Percentiles rank a stretch among this genome's conserved stretches.
Evolutionary conservation across 805 yeast genomes (phyloP).

Genomic region (Candida bentonensis): DNA sequence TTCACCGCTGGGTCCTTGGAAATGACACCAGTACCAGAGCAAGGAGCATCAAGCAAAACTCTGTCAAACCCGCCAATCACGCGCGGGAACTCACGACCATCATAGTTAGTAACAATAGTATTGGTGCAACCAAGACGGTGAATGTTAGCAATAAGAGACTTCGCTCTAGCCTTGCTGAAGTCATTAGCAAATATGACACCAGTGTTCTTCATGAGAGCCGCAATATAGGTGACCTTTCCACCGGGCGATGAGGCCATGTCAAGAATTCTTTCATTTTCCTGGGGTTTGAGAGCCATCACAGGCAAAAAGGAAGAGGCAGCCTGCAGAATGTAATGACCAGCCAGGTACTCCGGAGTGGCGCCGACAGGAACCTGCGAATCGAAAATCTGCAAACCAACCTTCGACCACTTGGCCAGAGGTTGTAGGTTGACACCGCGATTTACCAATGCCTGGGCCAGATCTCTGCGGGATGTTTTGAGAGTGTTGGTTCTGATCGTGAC

Average conservation of each 20-base stretch:
- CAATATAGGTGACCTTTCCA: constrained; percentile 90
- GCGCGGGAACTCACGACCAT: constrained; percentile 95
- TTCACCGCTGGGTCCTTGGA: constrained; percentile 94
- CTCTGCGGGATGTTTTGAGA: constrained; percentile 85
- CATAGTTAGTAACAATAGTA: constrained; percentile 93
- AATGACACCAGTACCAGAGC: constrained; percentile 99
- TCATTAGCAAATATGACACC: constrained; percentile 97
- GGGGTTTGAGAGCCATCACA: constrained; percentile 96
- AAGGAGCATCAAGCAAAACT: constrained; percentile 91
- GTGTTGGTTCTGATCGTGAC: constrained; percentile 97
- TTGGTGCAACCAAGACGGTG: constrained; percentile 95
- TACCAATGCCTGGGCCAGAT: constrained; percentile 84
- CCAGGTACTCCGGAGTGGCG: constrained; percentile 96
- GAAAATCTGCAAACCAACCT: constrained; percentile 92
- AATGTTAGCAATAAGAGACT: constrained; percentile 90
- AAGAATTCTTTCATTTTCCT: constrained; percentile 84
- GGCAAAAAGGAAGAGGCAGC: constrained; percentile 98
- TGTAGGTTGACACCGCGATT: constrained; percentile 95
- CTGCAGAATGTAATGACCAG: constrained; percentile 94
- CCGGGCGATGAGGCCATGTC: constrained; percentile 99
- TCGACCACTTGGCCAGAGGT: constrained; percentile 96
- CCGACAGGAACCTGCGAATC: constrained; percentile 99
- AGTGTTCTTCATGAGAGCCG: constrained; percentile 95
- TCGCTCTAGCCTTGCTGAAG: constrained; percentile 90
- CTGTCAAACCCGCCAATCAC: constrained; percentile 98